Evolutionary conservation across 768 basidiomycete species (phyloP).

Genomic region (Rickenella mellea): DNA sequence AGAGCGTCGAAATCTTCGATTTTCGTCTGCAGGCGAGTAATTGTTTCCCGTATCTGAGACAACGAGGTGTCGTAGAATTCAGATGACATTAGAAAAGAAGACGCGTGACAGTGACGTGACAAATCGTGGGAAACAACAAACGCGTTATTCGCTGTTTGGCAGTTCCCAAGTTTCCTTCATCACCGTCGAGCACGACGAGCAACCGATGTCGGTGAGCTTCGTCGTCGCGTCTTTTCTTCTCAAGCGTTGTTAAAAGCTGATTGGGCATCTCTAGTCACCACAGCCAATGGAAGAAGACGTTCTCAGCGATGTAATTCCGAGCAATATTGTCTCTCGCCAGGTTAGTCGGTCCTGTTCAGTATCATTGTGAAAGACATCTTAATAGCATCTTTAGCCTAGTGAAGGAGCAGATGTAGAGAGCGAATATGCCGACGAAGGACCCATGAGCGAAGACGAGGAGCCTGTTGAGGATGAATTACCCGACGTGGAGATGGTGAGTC

Average conservation of each 20-base stretch:
- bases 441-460: constrained; percentile 47
- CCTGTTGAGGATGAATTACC: constrained; percentile 58
- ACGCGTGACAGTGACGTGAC: too few relatives aligned
- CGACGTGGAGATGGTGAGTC: constrained; percentile 26
- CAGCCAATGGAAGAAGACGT: constrained; percentile 60
- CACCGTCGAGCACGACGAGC: too few relatives aligned
- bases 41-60: constrained; percentile 25
- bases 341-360: constrained; percentile 27
- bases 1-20: constrained; percentile 41
- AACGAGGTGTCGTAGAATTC: constrained; percentile 5
- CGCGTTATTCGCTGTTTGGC: too few relatives aligned
- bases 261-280: too few relatives aligned
- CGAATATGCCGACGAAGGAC: constrained; percentile 51
- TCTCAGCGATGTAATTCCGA: constrained; percentile 83
- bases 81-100: constrained; percentile 1
- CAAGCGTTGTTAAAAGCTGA: too few relatives aligned
- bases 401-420: constrained; percentile 69
- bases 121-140: too few relatives aligned
- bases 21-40: constrained; percentile 35
- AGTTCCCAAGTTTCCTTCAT: too few relatives aligned
- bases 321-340: constrained; percentile 85
- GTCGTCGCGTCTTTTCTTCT: too few relatives aligned
- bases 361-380: constrained; percentile 4
- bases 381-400: constrained; percentile 33
- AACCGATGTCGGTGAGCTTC: too few relatives aligned